These are phyloP conservation scores for Xylaria sp. DNA, from an alignment of 2,329 filamentous ascomycete genomes.

Conservation along the genomic window DNA sequence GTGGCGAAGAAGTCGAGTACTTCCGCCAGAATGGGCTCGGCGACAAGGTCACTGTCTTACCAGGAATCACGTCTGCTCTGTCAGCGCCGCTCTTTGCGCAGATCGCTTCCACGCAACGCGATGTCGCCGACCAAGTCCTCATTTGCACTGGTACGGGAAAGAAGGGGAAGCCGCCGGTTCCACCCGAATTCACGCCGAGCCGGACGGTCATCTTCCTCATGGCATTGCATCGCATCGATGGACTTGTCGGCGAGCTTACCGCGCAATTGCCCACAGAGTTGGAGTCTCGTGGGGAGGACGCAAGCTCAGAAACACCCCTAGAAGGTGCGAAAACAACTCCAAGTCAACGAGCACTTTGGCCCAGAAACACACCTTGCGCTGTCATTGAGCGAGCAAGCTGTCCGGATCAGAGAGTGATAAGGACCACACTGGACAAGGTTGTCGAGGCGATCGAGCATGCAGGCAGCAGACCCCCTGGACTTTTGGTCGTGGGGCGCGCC, in stretches of 20 bases:
- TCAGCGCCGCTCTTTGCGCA: slow-evolving; percentile 82
- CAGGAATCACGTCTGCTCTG: slow-evolving; percentile 84
- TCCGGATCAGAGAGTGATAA: slow-evolving; percentile 86
- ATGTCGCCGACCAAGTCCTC: slow-evolving; percentile 85
- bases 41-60: slow-evolving; percentile 64
- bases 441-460: slow-evolving; percentile 80
- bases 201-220: slow-evolving; percentile 92
- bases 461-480: slow-evolving; percentile 80
- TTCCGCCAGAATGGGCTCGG: slow-evolving; percentile 68
- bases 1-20: slow-evolving; percentile 85
- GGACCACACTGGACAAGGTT: slow-evolving; percentile 76
- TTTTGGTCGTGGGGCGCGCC: slow-evolving; percentile 78
- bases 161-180: slow-evolving; percentile 76
- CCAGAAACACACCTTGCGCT: slow-evolving; percentile 74
- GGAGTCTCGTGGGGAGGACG: slow-evolving; percentile 30
- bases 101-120: slow-evolving; percentile 83
- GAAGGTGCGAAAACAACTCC: neutral
- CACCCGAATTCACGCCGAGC: slow-evolving; percentile 69
- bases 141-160: slow-evolving; percentile 95
- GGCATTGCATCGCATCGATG: slow-evolving; percentile 79
- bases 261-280: slow-evolving; percentile 33
- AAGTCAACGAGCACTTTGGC: slow-evolving; percentile 51
- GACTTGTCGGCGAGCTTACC: slow-evolving; percentile 67
- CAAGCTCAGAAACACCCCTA: slow-evolving; percentile 24
- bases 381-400: slow-evolving; percentile 92